These are phyloP conservation scores for Licmophora abbreviata DNA, from an alignment of 108 stramenopile species.

Conservation along the genomic window DNA sequence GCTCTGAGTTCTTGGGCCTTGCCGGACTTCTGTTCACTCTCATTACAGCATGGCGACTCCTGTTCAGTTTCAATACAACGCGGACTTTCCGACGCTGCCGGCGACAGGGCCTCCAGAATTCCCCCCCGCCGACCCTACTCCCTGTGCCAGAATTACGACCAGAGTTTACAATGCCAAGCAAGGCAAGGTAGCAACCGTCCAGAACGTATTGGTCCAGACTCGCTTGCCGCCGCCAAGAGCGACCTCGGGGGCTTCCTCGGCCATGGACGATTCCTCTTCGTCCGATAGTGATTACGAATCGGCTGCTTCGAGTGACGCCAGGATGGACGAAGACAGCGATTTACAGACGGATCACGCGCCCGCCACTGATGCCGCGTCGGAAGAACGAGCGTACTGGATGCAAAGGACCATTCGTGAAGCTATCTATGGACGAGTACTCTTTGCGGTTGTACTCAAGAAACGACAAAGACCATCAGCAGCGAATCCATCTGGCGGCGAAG, in stretches of 20 bases:
- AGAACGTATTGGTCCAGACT: conserved; percentile 59
- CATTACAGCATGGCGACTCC: background rate
- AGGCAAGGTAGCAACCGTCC: conserved; percentile 51
- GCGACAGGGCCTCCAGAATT: conserved; percentile 41
- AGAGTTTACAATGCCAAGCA: conserved; percentile 42
- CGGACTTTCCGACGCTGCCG: conserved; percentile 37
- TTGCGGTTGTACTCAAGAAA: conserved; percentile 59
- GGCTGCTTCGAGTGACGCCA: background rate
- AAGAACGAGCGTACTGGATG: conserved; percentile 65
- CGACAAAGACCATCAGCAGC: conserved; percentile 1
- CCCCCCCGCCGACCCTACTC: conserved; percentile 44
- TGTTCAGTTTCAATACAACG: conserved; percentile 79
- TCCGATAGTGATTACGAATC: background rate
- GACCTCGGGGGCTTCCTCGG: background rate
- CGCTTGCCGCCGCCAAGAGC: conserved; percentile 7
- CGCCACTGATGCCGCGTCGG: background rate
- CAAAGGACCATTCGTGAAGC: conserved; percentile 71
- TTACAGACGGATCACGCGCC: background rate
- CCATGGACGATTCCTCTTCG: conserved; percentile 2
- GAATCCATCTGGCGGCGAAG: conserved; percentile 1
- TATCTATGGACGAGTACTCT: conserved; percentile 72
- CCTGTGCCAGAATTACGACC: conserved; percentile 71
- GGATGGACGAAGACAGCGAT: background rate
- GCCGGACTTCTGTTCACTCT: no score
- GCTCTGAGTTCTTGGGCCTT: no score